A percentile compares a stretch with the other conserved stretches of the same genome.
These are phyloP conservation scores for Citrus australasica DNA, from an alignment of 345 rosid species.

Conservation along the genomic window DNA sequence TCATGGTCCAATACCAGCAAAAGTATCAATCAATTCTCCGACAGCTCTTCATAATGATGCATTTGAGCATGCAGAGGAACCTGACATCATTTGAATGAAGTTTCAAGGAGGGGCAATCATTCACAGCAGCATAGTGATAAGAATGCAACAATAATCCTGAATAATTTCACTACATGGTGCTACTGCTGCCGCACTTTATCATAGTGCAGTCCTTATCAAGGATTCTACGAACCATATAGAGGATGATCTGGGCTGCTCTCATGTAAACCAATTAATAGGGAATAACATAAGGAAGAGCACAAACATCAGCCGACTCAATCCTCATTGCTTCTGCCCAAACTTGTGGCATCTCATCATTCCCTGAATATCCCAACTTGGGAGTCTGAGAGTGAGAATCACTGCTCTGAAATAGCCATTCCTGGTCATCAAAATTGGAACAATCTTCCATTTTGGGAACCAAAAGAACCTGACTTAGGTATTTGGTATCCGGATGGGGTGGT, in stretches of 20 bases:
- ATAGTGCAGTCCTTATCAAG: neutral
- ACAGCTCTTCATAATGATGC: neutral
- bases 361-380: conserved; percentile 23
- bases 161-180: conserved; percentile 1
- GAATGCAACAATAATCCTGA: conserved; percentile 13
- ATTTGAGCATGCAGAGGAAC: neutral
- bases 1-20: too few relatives aligned
- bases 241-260: conserved; percentile 11
- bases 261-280: conserved; percentile 49
- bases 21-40: too few relatives aligned
- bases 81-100: neutral
- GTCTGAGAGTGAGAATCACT: conserved; percentile 26
- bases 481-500: conserved; percentile 70
- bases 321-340: conserved; percentile 68
- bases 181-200: conserved; percentile 7
- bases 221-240: neutral
- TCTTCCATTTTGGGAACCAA: conserved; percentile 58
- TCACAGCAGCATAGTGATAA: conserved; percentile 8
- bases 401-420: conserved; percentile 59
- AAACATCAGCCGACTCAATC: conserved; percentile 57
- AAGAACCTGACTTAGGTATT: conserved; percentile 53
- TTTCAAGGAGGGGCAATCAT: neutral
- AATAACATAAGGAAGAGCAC: conserved; percentile 74
- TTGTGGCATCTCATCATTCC: conserved; percentile 27
- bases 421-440: conserved; percentile 42